phyloP scores from a whole-genome alignment of 306 rosid species.

The Herpetospermum pedunculosum region DNA sequence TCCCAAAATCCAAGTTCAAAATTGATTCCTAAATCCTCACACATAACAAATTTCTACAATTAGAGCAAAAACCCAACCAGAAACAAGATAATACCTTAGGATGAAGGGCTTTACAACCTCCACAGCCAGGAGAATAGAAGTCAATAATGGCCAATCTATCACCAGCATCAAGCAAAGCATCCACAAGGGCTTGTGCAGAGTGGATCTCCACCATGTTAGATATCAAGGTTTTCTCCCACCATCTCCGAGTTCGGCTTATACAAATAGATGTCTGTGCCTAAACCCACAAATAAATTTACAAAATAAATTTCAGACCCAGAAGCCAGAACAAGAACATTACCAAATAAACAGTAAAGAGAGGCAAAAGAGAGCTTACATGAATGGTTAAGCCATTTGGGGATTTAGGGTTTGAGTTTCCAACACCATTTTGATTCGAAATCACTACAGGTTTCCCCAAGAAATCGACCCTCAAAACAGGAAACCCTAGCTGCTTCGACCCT shows the following conservation, averaged over 20 bases:
- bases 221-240: constrained; percentile 70
- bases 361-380: constrained; percentile 24
- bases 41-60: not conserved
- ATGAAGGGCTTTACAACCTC: constrained; percentile 83
- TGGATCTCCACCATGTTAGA: constrained; percentile 68
- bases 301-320: not conserved
- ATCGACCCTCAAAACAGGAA: constrained; percentile 20
- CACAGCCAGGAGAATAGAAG: constrained; percentile 86
- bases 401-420: constrained; percentile 19
- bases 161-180: constrained; percentile 51
- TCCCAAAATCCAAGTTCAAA: constrained; percentile 1
- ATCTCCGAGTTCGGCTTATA: constrained; percentile 36
- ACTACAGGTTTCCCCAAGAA: constrained; percentile 28
- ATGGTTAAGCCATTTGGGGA: constrained; percentile 16
- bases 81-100: constrained; percentile 45
- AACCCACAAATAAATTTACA: constrained; percentile 1
- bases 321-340: no score
- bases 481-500: constrained; percentile 17
- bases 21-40: not conserved
- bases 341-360: not conserved
- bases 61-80: not conserved
- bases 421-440: constrained; percentile 23
- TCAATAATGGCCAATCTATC: constrained; percentile 66
- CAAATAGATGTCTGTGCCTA: constrained; percentile 54
- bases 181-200: constrained; percentile 54